phyloP scores from a whole-genome alignment of 2,329 filamentous ascomycete species.

The Exophiala oligosperma region DNA sequence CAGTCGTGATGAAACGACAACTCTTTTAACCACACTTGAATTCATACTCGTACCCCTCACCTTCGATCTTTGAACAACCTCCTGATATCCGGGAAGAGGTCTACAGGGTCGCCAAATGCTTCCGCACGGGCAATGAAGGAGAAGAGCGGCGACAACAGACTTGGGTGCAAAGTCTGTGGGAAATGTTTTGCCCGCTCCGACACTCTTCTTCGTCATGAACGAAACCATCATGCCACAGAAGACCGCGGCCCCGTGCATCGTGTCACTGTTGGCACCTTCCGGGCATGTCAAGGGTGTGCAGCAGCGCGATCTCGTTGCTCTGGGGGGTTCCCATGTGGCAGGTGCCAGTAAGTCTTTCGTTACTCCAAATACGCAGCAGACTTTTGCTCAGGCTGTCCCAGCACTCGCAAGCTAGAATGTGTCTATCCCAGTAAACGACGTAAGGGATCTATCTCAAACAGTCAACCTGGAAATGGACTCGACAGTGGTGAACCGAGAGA shows the following conservation, averaged over 20 bases:
- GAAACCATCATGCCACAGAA: constrained; percentile 40
- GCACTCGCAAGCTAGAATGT: constrained; percentile 38
- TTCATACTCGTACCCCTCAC: too few relatives aligned
- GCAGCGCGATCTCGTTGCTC: constrained; percentile 37
- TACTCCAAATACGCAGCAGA: not conserved
- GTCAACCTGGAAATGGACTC: constrained; percentile 35
- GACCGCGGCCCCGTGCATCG: constrained; percentile 36
- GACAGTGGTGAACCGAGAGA: constrained; percentile 34
- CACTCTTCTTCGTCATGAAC: constrained; percentile 43
- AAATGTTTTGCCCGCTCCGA: constrained; percentile 31
- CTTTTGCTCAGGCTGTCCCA: constrained; percentile 1
- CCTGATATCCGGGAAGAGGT: too few relatives aligned
- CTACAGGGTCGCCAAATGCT: too few relatives aligned
- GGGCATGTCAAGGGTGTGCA: constrained; percentile 42
- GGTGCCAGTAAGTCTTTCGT: constrained; percentile 29
- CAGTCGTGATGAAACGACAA: not conserved
- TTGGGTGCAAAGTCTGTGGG: constrained; percentile 8
- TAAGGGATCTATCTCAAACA: constrained; percentile 29
- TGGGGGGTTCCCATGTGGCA: constrained; percentile 29
- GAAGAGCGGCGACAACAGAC: not conserved
- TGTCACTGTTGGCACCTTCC: constrained; percentile 44
- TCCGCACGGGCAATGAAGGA: not conserved
- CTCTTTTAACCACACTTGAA: not conserved
- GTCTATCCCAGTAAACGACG: constrained; percentile 41
- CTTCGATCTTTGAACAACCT: too few relatives aligned